These are phyloP conservation scores for Phialocephala subalpina DNA, from an alignment of 2,329 filamentous ascomycete species.

Conservation along the genomic window DNA sequence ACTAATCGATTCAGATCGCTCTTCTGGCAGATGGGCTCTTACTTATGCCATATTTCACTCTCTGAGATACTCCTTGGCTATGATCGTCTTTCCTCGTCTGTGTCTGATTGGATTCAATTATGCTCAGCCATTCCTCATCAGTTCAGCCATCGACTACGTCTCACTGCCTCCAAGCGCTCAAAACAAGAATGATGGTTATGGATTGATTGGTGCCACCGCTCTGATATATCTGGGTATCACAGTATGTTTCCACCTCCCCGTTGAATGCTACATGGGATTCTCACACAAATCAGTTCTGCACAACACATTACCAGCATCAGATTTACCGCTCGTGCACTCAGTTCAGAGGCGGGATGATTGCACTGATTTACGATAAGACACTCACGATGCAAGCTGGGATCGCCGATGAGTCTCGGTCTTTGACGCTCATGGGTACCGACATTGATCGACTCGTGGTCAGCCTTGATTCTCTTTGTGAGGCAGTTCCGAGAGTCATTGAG, in stretches of 20 bases:
- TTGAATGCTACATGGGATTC: not conserved
- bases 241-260: constrained; percentile 9
- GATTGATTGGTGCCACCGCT: constrained; percentile 33
- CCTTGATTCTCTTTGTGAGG: constrained; percentile 44
- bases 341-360: constrained; percentile 52
- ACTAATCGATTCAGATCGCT: constrained; percentile 18
- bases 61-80: constrained; percentile 27
- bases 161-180: constrained; percentile 4
- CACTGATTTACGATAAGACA: constrained; percentile 59
- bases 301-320: constrained; percentile 45
- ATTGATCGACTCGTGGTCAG: constrained; percentile 44
- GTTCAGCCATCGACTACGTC: constrained; percentile 24
- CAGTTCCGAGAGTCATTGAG: constrained; percentile 51
- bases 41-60: constrained; percentile 25
- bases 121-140: constrained; percentile 37
- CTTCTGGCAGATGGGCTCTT: constrained; percentile 27
- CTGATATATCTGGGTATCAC: constrained; percentile 36
- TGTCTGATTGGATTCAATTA: constrained; percentile 37
- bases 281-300: constrained; percentile 28
- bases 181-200: constrained; percentile 33
- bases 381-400: constrained; percentile 43
- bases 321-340: constrained; percentile 52
- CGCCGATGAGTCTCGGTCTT: constrained; percentile 48
- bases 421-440: constrained; percentile 54
- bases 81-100: constrained; percentile 33